A percentile compares a stretch with the other conserved stretches of the same genome.
Conservation (phyloP, 208 protist genomes). For the Trypanosoma vivax region DNA sequence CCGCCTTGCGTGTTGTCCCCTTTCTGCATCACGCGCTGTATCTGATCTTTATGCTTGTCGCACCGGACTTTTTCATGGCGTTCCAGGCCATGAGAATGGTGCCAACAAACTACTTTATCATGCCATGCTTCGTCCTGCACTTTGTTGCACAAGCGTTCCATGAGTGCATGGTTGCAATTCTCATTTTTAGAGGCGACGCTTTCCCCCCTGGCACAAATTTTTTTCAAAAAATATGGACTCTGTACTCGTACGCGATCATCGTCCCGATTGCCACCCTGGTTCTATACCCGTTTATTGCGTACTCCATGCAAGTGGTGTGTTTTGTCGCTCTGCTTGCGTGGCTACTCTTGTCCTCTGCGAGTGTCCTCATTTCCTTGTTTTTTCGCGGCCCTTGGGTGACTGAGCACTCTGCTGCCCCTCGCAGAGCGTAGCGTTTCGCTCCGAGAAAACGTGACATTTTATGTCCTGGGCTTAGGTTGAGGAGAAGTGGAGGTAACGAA, state of each 20-base stretch:
- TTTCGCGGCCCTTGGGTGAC: too few relatives aligned
- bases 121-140: conserved; percentile 31
- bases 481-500: too few relatives aligned
- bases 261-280: conserved; percentile 22
- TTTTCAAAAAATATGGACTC: conserved; percentile 18
- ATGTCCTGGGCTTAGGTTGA: too few relatives aligned
- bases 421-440: too few relatives aligned
- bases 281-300: conserved; percentile 27
- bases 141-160: conserved; percentile 35
- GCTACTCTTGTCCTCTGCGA: too few relatives aligned
- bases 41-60: conserved; percentile 26
- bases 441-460: too few relatives aligned
- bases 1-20: conserved; percentile 1
- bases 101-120: conserved; percentile 36
- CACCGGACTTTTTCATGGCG: conserved; percentile 43
- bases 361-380: too few relatives aligned
- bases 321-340: not conserved
- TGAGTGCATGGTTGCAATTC: conserved; percentile 28
- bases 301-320: conserved; percentile 24
- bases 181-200: conserved; percentile 21
- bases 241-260: conserved; percentile 31
- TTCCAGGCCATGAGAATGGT: conserved; percentile 21
- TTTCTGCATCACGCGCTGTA: conserved; percentile 18
- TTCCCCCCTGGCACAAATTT: conserved; percentile 19
- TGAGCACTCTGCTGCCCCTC: too few relatives aligned